A percentile compares a stretch with the other conserved stretches of the same genome.
Evolutionary conservation across 768 basidiomycete genomes (phyloP).

Genomic region (Panellus pusillus): DNA sequence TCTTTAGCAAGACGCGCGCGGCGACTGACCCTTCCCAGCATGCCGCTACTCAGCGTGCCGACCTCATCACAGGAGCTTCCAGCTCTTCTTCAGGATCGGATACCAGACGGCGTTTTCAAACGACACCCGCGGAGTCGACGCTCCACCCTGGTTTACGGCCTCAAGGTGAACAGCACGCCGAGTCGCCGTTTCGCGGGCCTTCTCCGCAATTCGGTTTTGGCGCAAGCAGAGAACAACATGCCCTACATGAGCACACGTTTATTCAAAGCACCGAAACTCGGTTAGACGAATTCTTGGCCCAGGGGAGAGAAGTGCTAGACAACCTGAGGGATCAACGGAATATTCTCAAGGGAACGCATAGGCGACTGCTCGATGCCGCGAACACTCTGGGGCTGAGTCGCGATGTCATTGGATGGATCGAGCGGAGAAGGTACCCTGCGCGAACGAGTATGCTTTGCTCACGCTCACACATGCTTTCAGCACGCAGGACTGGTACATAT

Average conservation of each 20-base stretch:
- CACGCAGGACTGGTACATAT: conserved; percentile 95
- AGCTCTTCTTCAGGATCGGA: conserved; percentile 52
- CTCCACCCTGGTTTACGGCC: conserved; percentile 53
- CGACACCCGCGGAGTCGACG: conserved; percentile 46
- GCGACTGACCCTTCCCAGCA: conserved; percentile 40
- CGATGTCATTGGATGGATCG: conserved; percentile 97
- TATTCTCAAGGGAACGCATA: conserved; percentile 93
- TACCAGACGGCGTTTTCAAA: conserved; percentile 66
- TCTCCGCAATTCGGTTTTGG: conserved; percentile 54
- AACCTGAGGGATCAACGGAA: conserved; percentile 91
- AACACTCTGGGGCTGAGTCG: conserved; percentile 93
- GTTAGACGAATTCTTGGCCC: conserved; percentile 89
- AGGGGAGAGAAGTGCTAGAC: conserved; percentile 89
- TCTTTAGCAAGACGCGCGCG: too few species aligned
- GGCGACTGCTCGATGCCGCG: conserved; percentile 82
- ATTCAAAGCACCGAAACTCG: conserved; percentile 77
- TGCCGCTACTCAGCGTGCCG: conserved; percentile 57
- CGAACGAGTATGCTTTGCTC: conserved; percentile 12
- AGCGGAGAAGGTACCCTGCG: conserved; percentile 74
- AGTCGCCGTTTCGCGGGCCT: conserved; percentile 80
- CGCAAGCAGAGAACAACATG: conserved; percentile 65
- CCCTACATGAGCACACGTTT: conserved; percentile 87
- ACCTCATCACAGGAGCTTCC: conserved; percentile 55
- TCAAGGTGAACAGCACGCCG: conserved; percentile 56
- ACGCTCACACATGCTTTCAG: conserved; percentile 37